A percentile compares a stretch with the other conserved stretches of the same genome.
Conservation (phyloP, 768 basidiomycete genomes). For the Termitomyces sp. region DNA sequence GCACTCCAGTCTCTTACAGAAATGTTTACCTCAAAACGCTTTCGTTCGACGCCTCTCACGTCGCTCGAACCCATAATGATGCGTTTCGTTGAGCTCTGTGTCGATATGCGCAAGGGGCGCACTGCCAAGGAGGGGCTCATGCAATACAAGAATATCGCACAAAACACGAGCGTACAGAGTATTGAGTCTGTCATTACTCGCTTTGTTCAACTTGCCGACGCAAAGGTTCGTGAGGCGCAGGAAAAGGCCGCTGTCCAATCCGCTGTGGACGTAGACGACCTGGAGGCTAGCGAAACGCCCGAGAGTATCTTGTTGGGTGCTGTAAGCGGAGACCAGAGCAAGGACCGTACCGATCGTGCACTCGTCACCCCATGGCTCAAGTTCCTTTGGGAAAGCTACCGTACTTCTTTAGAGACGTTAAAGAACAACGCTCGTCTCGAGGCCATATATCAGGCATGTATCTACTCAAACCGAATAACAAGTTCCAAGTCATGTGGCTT, state of each 20-base stretch:
- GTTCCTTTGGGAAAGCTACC: conserved; percentile 98
- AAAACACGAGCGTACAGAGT: conserved; percentile 84
- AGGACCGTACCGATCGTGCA: conserved; percentile 90
- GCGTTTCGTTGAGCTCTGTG: conserved; percentile 94
- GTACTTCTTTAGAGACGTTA: conserved; percentile 90
- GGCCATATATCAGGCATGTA: conserved; percentile 83
- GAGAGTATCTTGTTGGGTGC: conserved; percentile 88
- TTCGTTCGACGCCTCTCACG: conserved; percentile 83
- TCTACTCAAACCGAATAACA: neutral
- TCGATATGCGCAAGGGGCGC: conserved; percentile 89
- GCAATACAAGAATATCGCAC: conserved; percentile 97
- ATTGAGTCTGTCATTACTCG: conserved; percentile 89
- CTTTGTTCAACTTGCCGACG: conserved; percentile 77
- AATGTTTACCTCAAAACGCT: conserved; percentile 91
- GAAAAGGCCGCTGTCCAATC: conserved; percentile 77
- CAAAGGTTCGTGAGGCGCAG: conserved; percentile 81
- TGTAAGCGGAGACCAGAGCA: conserved; percentile 84
- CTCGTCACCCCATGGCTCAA: conserved; percentile 97
- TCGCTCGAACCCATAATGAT: conserved; percentile 94
- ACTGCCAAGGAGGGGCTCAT: conserved; percentile 94
- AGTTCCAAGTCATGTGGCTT: neutral
- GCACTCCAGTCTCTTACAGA: conserved; percentile 88
- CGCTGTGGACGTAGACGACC: conserved; percentile 84
- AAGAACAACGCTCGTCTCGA: conserved; percentile 95
- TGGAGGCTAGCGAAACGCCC: conserved; percentile 94